A percentile compares a stretch with the other conserved stretches of the same genome.
Evolutionary conservation across 2,329 filamentous ascomycete species (phyloP).

Genomic region (Ceratocystis alfenasii): DNA sequence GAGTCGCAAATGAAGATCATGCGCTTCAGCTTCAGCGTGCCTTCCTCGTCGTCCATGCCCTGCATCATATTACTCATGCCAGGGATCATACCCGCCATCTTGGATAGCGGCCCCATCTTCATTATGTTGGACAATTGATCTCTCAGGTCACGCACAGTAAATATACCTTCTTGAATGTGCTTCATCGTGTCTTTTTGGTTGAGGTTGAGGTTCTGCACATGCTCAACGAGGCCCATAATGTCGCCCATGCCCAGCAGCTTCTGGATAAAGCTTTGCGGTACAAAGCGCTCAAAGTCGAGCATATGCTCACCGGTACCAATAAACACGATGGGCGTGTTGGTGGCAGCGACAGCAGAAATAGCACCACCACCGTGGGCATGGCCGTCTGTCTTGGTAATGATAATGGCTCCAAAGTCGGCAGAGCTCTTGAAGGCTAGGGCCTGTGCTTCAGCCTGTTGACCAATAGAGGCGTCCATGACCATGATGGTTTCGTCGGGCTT

Average conservation of each 20-base stretch:
- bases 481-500: conserved; percentile 90
- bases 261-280: conserved; percentile 82
- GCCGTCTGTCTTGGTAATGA: conserved; percentile 97
- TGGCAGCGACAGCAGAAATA: conserved; percentile 93
- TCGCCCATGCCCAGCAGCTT: conserved; percentile 97
- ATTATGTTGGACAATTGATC: conserved; percentile 97
- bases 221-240: conserved; percentile 86
- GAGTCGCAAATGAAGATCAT: conserved; percentile 99
- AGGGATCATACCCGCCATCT: conserved; percentile 98
- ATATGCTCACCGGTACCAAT: conserved; percentile 97
- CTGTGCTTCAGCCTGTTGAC: conserved; percentile 88
- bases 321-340: conserved; percentile 92
- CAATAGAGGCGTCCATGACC: conserved; percentile 92
- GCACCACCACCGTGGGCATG: conserved; percentile 92
- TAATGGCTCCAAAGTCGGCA: conserved; percentile 93
- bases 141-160: conserved; percentile 84
- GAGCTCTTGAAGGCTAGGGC: conserved; percentile 95
- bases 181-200: conserved; percentile 99
- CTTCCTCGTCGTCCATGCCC: conserved; percentile 94
- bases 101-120: conserved; percentile 97
- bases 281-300: conserved; percentile 85
- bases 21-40: conserved; percentile 80
- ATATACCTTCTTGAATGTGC: conserved; percentile 93
- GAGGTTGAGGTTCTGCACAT: conserved; percentile 87
- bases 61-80: conserved; percentile 89